Conservation (phyloP, 2,329 filamentous ascomycete species). For the Parascedosporium putredinis region DNA sequence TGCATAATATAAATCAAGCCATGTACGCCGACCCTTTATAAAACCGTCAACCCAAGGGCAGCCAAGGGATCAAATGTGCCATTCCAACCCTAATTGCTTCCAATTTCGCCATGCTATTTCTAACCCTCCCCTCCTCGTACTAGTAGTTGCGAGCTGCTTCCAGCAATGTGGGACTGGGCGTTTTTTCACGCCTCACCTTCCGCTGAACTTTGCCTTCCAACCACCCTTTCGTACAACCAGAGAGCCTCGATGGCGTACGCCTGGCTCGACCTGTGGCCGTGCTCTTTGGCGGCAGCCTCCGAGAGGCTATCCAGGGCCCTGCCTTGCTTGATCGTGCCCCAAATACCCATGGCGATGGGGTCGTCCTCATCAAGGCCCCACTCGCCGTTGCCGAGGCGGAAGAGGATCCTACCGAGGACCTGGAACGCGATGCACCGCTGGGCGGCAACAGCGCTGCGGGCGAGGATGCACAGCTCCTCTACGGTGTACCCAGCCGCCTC, state of each 20-base stretch:
- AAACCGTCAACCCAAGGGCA: too few species aligned
- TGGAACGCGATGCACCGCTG: slow-evolving; percentile 90
- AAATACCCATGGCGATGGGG: slow-evolving; percentile 66
- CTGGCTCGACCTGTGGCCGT: slow-evolving; percentile 66
- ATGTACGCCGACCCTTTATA: too few species aligned
- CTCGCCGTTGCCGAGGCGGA: slow-evolving; percentile 64
- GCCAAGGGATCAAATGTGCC: too few species aligned
- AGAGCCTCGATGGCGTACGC: slow-evolving; percentile 82
- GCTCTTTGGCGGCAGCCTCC: slow-evolving; percentile 60
- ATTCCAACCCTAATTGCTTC: too few species aligned
- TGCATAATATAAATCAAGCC: too few species aligned
- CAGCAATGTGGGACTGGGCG: too few species aligned
- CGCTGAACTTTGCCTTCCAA: slow-evolving; percentile 54
- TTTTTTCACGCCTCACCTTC: slow-evolving; percentile 26
- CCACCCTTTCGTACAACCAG: slow-evolving; percentile 72
- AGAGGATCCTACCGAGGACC: slow-evolving; percentile 76
- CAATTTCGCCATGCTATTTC: too few species aligned
- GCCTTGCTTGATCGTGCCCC: slow-evolving; percentile 67
- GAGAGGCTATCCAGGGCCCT: slow-evolving; percentile 66
- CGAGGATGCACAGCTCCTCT: slow-evolving; percentile 69
- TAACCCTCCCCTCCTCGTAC: too few species aligned
- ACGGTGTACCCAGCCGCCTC: slow-evolving; percentile 93
- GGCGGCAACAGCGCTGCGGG: slow-evolving; percentile 70
- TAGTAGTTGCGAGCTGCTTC: neutral
- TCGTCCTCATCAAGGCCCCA: slow-evolving; percentile 50